Base-by-base conservation (phyloP, 495 filamentous ascomycete genomes). In the Xanthoparmelia taractica region DNA sequence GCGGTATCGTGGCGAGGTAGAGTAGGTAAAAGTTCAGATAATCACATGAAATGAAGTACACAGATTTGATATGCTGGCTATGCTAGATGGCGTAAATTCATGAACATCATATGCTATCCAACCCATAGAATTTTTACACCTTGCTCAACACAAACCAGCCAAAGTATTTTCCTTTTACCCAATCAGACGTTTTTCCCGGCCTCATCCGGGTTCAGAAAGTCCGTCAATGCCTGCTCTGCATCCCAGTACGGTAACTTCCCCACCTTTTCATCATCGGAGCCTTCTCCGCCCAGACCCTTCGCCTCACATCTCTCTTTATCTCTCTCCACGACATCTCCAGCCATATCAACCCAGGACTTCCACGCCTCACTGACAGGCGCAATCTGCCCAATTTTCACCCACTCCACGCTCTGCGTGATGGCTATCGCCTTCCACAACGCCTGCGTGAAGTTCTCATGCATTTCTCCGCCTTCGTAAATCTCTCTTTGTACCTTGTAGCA, bases 381-480 rank as follows among this genome's bases (percentile, higher is more conserved):
- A 10, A 76, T 70, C 37, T 71, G 63, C 48, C 71, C 70, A 33
- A 47, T 59, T 45, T 59, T 57, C 47, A 75, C 70, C 77, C 77
- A 80, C 7, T 72, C 66, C 3, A 59, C 72, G 59, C 63, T 72
- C 48, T 72, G 68, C 15, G 74, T 72, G 8, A 78, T 63, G 8
- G 77, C 66, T 55, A 80, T 77, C 4, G 70, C 73, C 62, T 75
- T 76, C 75, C 74, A 79, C 12, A 80, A 70, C 4, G 77, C 77
- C 27, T 71, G 66, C 0, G 77, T 80, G 65, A 75, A 79, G 31
- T 67, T 61, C n/a, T 68, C 65, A 33, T 65, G 56, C 1, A 66
- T 58, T 60, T 71, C 72, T 12, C 71, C 69, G 56, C 63, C 69
- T 17, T 68, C 65, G 45, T 77, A 62, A 15, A 63, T 45, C 54